Evolutionary conservation across 2,329 filamentous ascomycete species (phyloP).

Genomic region (Colletotrichum liaoningense): DNA sequence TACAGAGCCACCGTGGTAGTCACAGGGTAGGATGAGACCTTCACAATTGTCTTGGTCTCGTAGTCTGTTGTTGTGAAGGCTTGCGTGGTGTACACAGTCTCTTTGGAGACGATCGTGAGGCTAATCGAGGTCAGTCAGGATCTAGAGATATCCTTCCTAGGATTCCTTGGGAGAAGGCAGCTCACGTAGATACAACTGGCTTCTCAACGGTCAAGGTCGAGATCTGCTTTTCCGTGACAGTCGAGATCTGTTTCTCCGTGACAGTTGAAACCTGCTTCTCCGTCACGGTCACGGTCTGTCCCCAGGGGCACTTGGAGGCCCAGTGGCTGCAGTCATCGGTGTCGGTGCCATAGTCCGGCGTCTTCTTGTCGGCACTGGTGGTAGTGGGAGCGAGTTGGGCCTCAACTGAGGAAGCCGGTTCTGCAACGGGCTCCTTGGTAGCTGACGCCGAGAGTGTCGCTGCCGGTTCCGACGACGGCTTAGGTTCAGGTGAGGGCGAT

Average conservation of each 20-base stretch:
- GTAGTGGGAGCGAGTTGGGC: constrained; percentile 15
- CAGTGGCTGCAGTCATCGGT: constrained; percentile 30
- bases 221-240: constrained; percentile 38
- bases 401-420: not conserved
- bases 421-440: not conserved
- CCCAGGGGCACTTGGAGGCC: constrained; percentile 32
- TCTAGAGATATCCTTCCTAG: not conserved
- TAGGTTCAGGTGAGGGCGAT: not conserved
- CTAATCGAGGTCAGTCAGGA: not conserved
- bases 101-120: constrained; percentile 13
- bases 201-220: constrained; percentile 9
- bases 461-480: not conserved
- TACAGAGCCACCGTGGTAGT: constrained; percentile 34
- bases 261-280: constrained; percentile 9
- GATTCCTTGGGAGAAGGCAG: not conserved
- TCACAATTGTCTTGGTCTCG: constrained; percentile 16
- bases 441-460: not conserved
- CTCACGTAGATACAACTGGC: constrained; percentile 20
- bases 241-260: constrained; percentile 1
- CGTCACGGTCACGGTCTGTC: constrained; percentile 22
- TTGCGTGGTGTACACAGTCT: constrained; percentile 29
- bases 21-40: constrained; percentile 34
- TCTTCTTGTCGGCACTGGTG: constrained; percentile 2
- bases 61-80: constrained; percentile 29
- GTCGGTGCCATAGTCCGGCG: constrained; percentile 15